These are phyloP conservation scores for Didymella sp. DNA, from an alignment of 2,329 filamentous ascomycete species.

Conservation along the genomic window DNA sequence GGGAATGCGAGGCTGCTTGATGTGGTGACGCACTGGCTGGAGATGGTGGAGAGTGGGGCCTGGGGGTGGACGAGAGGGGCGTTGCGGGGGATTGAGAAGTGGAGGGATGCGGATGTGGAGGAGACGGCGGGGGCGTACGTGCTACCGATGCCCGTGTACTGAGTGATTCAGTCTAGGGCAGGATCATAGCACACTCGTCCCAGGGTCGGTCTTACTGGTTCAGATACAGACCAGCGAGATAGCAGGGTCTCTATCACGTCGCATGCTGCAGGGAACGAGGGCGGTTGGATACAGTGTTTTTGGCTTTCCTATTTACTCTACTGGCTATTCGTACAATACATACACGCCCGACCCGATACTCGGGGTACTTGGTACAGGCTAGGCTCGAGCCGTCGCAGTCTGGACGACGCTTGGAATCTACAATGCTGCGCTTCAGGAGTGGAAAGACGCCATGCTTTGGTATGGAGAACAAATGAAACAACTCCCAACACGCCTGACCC, in stretches of 20 bases:
- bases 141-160: not conserved
- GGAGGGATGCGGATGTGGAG: conserved; percentile 27
- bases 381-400: not conserved
- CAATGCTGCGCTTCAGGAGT: not conserved
- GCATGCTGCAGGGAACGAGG: no score
- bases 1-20: not conserved
- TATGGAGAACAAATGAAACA: conserved; percentile 3
- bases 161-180: no score
- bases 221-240: no score
- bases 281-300: not conserved
- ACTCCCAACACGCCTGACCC: no score
- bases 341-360: no score
- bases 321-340: conserved; percentile 12
- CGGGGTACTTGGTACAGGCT: no score
- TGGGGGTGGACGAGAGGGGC: conserved; percentile 27
- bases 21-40: conserved; percentile 16
- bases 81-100: conserved; percentile 29
- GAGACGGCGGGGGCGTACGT: conserved; percentile 23
- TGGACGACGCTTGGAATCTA: conserved; percentile 11
- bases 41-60: conserved; percentile 30
- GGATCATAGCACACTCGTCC: no score
- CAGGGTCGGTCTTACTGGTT: no score
- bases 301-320: conserved; percentile 1
- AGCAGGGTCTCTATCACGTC: no score
- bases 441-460: conserved; percentile 3